Base-by-base conservation (phyloP, 2,329 filamentous ascomycete species). In the Pseudogymnoascus sp. region DNA sequence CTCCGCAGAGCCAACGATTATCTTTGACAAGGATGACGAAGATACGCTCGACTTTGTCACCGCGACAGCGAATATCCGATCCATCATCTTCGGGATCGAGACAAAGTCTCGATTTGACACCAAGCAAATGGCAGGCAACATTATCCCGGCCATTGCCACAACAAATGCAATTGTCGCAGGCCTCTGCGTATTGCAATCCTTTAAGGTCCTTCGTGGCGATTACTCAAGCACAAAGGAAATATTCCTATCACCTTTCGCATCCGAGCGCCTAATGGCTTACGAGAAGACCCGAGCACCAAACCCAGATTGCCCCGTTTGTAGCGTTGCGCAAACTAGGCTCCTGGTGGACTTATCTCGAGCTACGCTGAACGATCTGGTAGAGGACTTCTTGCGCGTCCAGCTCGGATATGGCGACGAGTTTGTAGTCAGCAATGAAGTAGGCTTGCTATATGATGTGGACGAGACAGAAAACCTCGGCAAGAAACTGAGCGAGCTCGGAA, bases 81-180 rank as follows among this genome's bases (percentile, higher is more conserved):
- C 93, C 0, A 81, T 85, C 24, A 82, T 96, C n/a, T 99, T 99
- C 72, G 89, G 87, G 63, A 96, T 99, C 64, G 89, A 93, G 62
- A 78, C 81, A 4, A 93, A 91, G 74, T 96, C 92, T 22, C 91
- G 96, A 64, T 99, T 98, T 72, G 93, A 98, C 72, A 93, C 95
- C 71, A 99, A 99, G 78, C 90, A 99, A 77, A 99, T 98, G 93
- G 95, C 95, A 3, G 95, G 95, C 62, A 99, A 99, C 74, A 99
- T 99, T 70, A 99, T 99, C 65, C 95, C 95, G 1, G 95, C 95
- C 1, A 99, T 99, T 72, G 95, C 95, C 4, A 99, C 95, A 0
- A 98, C 95, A 0, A 99, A 99, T 74, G 95, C 95, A 14, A 96
- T 98, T 74, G 93, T 95, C 1, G 95, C 95, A 14, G 89, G 91